A percentile compares a stretch with the other conserved stretches of the same genome.
These are phyloP conservation scores for Phytophthora crassamura DNA, from an alignment of 352 stramenopile genomes.

Conservation along the genomic window DNA sequence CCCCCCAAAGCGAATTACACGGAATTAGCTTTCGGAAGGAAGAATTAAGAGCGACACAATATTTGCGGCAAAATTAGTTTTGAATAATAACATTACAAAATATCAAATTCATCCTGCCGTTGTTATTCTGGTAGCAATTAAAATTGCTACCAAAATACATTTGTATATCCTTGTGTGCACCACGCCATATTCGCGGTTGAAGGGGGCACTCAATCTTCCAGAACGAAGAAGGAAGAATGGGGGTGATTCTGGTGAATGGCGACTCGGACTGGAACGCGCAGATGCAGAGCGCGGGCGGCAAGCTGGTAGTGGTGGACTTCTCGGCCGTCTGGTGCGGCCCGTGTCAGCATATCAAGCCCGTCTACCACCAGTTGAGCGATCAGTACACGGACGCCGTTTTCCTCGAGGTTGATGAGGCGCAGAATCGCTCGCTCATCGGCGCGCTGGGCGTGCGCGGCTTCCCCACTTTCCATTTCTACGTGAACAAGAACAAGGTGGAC, in stretches of 20 bases:
- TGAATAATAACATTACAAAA: too few species aligned
- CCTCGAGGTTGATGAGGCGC: slow-evolving; percentile 83
- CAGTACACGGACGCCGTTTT: slow-evolving; percentile 91
- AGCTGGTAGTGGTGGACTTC: slow-evolving; percentile 92
- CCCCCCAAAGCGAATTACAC: too few species aligned
- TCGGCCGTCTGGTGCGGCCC: slow-evolving; percentile 86
- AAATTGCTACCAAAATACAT: too few species aligned
- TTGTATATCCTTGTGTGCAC: not conserved
- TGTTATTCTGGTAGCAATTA: too few species aligned
- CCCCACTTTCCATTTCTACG: slow-evolving; percentile 93
- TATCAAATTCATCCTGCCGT: too few species aligned
- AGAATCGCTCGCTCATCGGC: slow-evolving; percentile 86
- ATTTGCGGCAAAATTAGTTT: too few species aligned
- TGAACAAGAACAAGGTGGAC: slow-evolving; percentile 89
- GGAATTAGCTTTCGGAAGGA: too few species aligned
- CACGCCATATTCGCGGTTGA: slow-evolving; percentile 12
- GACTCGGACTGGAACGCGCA: slow-evolving; percentile 85
- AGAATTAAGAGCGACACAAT: too few species aligned
- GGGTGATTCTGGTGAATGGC: slow-evolving; percentile 72
- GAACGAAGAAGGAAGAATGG: slow-evolving; percentile 69
- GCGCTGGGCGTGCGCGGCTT: slow-evolving; percentile 84
- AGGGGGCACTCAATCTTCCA: slow-evolving; percentile 21
- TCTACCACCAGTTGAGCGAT: slow-evolving; percentile 79
- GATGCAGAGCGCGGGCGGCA: slow-evolving; percentile 76
- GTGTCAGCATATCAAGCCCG: slow-evolving; percentile 89